These are phyloP conservation scores for Terfezia boudieri DNA, from an alignment of 495 filamentous ascomycete species.

Conservation along the genomic window DNA sequence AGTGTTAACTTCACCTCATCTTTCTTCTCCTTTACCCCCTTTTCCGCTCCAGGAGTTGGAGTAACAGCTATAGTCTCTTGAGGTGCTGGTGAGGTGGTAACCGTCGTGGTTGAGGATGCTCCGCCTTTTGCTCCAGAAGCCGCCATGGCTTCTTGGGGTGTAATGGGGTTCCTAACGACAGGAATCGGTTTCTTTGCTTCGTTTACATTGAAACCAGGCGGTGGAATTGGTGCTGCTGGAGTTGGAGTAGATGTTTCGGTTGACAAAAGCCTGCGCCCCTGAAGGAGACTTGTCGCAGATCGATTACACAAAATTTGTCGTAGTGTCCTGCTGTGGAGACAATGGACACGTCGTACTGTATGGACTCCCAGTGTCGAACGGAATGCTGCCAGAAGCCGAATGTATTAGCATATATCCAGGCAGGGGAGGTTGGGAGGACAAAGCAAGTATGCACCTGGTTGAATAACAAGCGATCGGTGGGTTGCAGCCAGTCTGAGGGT, in stretches of 20 bases:
- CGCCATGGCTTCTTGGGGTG: slow-evolving; percentile 18
- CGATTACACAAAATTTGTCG: background rate
- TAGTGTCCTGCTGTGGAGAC: background rate
- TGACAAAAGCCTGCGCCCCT: background rate
- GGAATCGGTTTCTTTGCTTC: slow-evolving; percentile 71
- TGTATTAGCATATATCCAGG: background rate
- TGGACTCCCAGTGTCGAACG: background rate
- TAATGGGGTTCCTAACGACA: slow-evolving; percentile 22
- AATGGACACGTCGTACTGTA: background rate
- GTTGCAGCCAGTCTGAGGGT: background rate
- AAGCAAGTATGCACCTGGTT: background rate
- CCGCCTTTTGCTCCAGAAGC: slow-evolving; percentile 7
- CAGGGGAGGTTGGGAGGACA: background rate
- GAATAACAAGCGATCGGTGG: background rate
- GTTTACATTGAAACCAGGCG: slow-evolving; percentile 82
- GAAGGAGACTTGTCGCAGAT: background rate
- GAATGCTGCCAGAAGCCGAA: background rate
- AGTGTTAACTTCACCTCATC: slow-evolving; percentile 69
- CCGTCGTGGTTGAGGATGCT: slow-evolving; percentile 3
- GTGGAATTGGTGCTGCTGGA: slow-evolving; percentile 26
- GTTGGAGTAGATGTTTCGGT: background rate
- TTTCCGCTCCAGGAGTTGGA: slow-evolving; percentile 27
- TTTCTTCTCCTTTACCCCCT: slow-evolving; percentile 43
- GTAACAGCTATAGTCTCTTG: slow-evolving; percentile 22
- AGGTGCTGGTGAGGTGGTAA: slow-evolving; percentile 8